Percentiles rank a stretch among this genome's conserved stretches.
These are phyloP conservation scores for Amanita phalloides DNA, from an alignment of 768 basidiomycete species.

Conservation along the genomic window DNA sequence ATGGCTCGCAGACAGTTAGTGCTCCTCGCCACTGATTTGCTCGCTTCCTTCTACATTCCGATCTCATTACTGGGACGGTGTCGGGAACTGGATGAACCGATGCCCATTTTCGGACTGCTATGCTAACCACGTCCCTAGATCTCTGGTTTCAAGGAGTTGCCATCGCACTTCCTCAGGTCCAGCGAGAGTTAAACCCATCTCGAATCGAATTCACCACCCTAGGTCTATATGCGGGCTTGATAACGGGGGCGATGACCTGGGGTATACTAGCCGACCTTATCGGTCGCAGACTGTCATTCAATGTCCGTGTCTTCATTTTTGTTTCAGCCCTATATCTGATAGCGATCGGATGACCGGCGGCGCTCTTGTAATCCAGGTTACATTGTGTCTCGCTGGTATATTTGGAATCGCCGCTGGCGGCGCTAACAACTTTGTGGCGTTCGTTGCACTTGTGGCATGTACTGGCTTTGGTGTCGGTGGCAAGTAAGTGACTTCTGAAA, in stretches of 20 bases:
- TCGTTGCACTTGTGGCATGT: constrained; percentile 34
- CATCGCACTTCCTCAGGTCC: constrained; percentile 31
- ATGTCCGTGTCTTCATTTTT: constrained; percentile 13
- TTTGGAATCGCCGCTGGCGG: constrained; percentile 43
- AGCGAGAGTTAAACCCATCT: constrained; percentile 30
- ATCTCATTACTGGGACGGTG: not conserved
- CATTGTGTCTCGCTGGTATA: constrained; percentile 26
- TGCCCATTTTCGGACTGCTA: not conserved
- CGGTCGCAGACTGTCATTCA: constrained; percentile 35
- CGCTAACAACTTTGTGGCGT: constrained; percentile 32
- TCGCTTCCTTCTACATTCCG: not conserved
- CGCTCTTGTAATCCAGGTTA: constrained; percentile 11
- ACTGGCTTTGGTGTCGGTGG: constrained; percentile 42
- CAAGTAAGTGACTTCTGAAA: constrained; percentile 23
- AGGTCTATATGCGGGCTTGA: constrained; percentile 35
- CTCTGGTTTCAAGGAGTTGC: constrained; percentile 39
- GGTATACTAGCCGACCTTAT: constrained; percentile 39
- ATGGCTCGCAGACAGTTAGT: constrained; percentile 39
- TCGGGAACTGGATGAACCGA: not conserved
- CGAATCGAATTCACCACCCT: constrained; percentile 35
- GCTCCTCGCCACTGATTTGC: not conserved
- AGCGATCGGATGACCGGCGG: not conserved
- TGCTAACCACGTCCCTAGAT: constrained; percentile 12
- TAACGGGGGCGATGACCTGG: constrained; percentile 39
- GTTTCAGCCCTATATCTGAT: not conserved